A percentile compares a stretch with the other conserved stretches of the same genome.
phyloP scores from a whole-genome alignment of 2,329 filamentous ascomycete species.

The Dothistroma pini region DNA sequence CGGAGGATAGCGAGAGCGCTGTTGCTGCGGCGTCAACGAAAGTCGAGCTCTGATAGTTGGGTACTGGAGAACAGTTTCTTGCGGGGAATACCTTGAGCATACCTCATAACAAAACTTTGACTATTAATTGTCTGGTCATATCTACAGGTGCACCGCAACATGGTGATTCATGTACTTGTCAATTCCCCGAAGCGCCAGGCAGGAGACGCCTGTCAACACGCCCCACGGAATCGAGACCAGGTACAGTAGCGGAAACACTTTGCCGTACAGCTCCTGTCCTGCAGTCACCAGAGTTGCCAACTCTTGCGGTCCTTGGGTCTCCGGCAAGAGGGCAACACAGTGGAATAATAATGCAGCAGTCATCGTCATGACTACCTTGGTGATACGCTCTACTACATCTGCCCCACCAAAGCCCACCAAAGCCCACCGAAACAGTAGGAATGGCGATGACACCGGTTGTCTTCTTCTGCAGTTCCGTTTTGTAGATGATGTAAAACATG shows the following conservation, averaged over 20 bases:
- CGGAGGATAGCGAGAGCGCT: background rate
- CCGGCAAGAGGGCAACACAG: slow-evolving; percentile 18
- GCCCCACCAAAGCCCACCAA: slow-evolving; percentile 1
- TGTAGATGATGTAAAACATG: slow-evolving; percentile 51
- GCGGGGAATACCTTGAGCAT: no score
- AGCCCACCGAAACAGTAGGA: slow-evolving; percentile 11
- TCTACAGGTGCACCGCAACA: slow-evolving; percentile 15
- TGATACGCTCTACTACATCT: slow-evolving; percentile 7
- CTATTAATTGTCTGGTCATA: background rate
- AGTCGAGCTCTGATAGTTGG: background rate
- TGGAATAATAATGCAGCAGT: slow-evolving; percentile 16
- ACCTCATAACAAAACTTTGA: background rate
- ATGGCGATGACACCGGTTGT: slow-evolving; percentile 49
- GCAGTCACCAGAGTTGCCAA: slow-evolving; percentile 10
- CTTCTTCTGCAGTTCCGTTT: slow-evolving; percentile 43
- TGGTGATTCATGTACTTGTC: slow-evolving; percentile 18
- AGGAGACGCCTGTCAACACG: slow-evolving; percentile 15
- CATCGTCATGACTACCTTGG: slow-evolving; percentile 14
- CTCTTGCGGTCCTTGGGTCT: slow-evolving; percentile 13
- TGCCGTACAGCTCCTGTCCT: slow-evolving; percentile 23
- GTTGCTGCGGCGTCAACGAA: background rate
- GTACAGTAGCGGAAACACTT: slow-evolving; percentile 21
- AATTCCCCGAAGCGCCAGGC: slow-evolving; percentile 18
- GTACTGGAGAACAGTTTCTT: background rate
- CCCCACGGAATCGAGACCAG: slow-evolving; percentile 21